Evolutionary conservation across 2,329 filamentous ascomycete genomes (phyloP).

Genomic region (Aspergillus ochraceoroseus): DNA sequence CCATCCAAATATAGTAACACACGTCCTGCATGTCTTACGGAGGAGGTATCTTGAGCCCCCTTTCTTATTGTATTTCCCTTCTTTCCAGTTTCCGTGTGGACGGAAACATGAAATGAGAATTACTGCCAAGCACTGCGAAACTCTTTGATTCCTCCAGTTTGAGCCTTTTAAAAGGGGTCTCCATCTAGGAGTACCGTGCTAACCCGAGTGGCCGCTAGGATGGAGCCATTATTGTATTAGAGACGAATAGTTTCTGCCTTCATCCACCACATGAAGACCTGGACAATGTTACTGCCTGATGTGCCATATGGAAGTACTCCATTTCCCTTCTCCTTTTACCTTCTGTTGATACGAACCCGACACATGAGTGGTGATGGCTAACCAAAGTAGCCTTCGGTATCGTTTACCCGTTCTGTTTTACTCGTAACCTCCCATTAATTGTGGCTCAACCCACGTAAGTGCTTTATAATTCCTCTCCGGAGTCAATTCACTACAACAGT

Average conservation of each 20-base stretch:
- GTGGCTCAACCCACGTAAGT: too few relatives aligned
- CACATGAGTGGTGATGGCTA: too few relatives aligned
- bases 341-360: too few relatives aligned
- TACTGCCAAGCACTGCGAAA: slow-evolving; percentile 8
- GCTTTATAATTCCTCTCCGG: too few relatives aligned
- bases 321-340: too few relatives aligned
- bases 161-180: slow-evolving; percentile 1
- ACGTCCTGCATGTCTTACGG: slow-evolving; percentile 20
- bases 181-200: slow-evolving; percentile 3
- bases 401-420: too few relatives aligned
- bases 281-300: not conserved
- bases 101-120: slow-evolving; percentile 1
- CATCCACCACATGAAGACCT: not conserved
- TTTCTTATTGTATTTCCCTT: not conserved
- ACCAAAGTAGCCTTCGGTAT: too few relatives aligned
- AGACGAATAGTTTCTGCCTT: slow-evolving; percentile 6
- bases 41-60: too few relatives aligned
- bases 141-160: not conserved
- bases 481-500: too few relatives aligned
- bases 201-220: slow-evolving; percentile 5
- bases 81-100: not conserved
- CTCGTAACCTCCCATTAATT: too few relatives aligned
- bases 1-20: slow-evolving; percentile 23
- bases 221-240: slow-evolving; percentile 4
- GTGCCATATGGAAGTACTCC: too few relatives aligned